Conservation (phyloP, 192 early-diverging fungal species). For the Dimargaris cristalligena region DNA sequence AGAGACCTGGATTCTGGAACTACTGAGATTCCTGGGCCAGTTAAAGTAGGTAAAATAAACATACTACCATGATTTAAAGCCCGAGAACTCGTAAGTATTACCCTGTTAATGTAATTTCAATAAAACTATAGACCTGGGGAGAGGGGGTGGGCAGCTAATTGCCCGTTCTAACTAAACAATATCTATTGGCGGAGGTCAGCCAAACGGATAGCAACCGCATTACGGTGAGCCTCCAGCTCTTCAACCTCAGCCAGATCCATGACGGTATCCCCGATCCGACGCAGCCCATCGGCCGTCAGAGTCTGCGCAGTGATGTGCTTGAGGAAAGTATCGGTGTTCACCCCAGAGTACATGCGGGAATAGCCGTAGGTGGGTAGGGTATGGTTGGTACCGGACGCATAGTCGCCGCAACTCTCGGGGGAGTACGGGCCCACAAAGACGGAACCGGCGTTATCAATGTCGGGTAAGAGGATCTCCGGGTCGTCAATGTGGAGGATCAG, state of each 20-base stretch:
- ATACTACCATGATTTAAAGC: too few relatives aligned
- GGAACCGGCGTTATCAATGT: constrained; percentile 78
- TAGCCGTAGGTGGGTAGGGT: constrained; percentile 98
- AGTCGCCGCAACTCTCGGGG: constrained; percentile 96
- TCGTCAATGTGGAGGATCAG: constrained; percentile 83
- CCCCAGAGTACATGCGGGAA: constrained; percentile 95
- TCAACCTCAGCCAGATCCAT: constrained; percentile 89
- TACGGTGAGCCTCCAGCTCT: constrained; percentile 90
- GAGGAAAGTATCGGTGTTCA: constrained; percentile 88
- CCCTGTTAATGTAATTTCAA: too few relatives aligned
- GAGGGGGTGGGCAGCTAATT: too few relatives aligned
- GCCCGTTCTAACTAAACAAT: too few relatives aligned
- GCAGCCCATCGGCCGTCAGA: constrained; percentile 73
- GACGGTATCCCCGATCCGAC: constrained; percentile 74
- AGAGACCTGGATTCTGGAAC: too few relatives aligned
- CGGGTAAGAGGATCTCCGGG: constrained; percentile 40
- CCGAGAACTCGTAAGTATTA: too few relatives aligned
- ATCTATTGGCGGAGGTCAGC: constrained; percentile 36
- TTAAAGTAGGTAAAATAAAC: too few relatives aligned
- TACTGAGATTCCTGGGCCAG: too few relatives aligned
- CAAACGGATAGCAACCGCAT: constrained; percentile 88
- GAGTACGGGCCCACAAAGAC: constrained; percentile 96
- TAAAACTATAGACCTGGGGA: too few relatives aligned
- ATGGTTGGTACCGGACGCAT: constrained; percentile 99
- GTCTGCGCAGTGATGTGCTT: constrained; percentile 95